Conservation (phyloP, 2,329 filamentous ascomycete species). For the Rhynchosporium secalis region DNA sequence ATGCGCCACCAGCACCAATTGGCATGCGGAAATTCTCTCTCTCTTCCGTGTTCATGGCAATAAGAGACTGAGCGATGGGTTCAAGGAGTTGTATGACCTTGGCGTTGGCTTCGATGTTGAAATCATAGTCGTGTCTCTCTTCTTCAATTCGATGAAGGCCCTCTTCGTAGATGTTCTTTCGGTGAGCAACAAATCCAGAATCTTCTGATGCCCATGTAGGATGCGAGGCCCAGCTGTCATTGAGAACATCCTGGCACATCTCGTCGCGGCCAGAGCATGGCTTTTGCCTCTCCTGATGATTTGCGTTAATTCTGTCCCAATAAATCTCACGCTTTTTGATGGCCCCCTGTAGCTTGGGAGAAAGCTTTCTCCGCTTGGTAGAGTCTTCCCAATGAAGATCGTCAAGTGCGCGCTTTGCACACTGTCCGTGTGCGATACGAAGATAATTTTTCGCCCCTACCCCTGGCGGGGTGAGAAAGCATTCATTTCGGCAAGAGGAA, state of each 20-base stretch:
- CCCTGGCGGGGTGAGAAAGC: background rate
- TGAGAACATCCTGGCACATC: constrained; percentile 88
- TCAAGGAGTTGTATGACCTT: constrained; percentile 96
- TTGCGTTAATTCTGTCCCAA: constrained; percentile 11
- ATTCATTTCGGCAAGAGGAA: background rate
- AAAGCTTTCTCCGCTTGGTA: constrained; percentile 9
- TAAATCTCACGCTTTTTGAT: background rate
- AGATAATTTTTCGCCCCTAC: constrained; percentile 8
- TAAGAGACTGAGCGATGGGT: constrained; percentile 87
- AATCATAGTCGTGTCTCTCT: constrained; percentile 97
- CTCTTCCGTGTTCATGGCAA: constrained; percentile 74
- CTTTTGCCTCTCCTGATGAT: constrained; percentile 72
- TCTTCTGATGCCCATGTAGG: constrained; percentile 99
- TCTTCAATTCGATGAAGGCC: constrained; percentile 95
- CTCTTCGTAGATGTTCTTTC: constrained; percentile 95
- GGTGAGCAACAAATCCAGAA: constrained; percentile 93
- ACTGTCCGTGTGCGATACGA: background rate
- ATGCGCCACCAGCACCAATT: constrained; percentile 83
- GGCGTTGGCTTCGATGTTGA: constrained; percentile 92
- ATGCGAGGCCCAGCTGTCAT: constrained; percentile 98
- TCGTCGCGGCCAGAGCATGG: constrained; percentile 92
- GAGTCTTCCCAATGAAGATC: background rate
- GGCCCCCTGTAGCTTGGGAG: constrained; percentile 5
- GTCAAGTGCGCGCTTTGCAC: constrained; percentile 3
- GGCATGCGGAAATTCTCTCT: constrained; percentile 76